Percentiles rank a stretch among this genome's conserved stretches.
These are phyloP conservation scores for Elongisporangium senticosum DNA, from an alignment of 352 stramenopile species.

Conservation along the genomic window DNA sequence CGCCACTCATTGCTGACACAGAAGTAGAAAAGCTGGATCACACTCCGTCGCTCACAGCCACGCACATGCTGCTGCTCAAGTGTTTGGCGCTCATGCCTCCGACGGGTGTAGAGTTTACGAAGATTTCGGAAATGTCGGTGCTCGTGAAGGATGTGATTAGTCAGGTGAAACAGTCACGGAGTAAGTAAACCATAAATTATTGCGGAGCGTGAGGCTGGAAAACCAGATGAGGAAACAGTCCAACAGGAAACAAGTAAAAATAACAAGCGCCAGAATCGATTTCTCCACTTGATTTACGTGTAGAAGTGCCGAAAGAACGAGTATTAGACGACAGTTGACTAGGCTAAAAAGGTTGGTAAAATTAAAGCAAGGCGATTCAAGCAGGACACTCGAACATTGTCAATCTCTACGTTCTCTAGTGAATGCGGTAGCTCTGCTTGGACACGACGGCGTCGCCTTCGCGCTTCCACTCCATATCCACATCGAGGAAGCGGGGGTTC, in stretches of 20 bases:
- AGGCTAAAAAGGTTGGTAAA: slow-evolving; percentile 14
- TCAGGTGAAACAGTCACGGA: slow-evolving; percentile 44
- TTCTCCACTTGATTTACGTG: no score
- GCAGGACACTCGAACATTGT: background rate
- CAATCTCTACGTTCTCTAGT: slow-evolving; percentile 34
- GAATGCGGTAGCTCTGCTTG: slow-evolving; percentile 71
- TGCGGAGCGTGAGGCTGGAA: slow-evolving; percentile 14
- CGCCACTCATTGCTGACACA: slow-evolving; percentile 48
- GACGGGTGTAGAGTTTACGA: slow-evolving; percentile 48
- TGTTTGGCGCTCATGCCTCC: slow-evolving; percentile 51
- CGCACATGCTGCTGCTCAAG: slow-evolving; percentile 62
- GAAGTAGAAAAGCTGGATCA: slow-evolving; percentile 59
- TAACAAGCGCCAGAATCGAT: no score
- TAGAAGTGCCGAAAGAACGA: no score
- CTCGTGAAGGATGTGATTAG: slow-evolving; percentile 80
- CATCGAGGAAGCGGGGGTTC: slow-evolving; percentile 93
- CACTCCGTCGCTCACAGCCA: slow-evolving; percentile 73
- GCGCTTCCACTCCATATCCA: slow-evolving; percentile 80
- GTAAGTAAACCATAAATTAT: background rate
- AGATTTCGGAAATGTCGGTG: slow-evolving; percentile 68
- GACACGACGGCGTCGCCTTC: slow-evolving; percentile 26
- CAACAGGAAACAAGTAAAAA: background rate
- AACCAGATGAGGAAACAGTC: no score
- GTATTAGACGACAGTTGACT: background rate
- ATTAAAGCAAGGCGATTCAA: slow-evolving; percentile 2